phyloP scores from a whole-genome alignment of 257 asterid species.

The Henckelia pumila region DNA sequence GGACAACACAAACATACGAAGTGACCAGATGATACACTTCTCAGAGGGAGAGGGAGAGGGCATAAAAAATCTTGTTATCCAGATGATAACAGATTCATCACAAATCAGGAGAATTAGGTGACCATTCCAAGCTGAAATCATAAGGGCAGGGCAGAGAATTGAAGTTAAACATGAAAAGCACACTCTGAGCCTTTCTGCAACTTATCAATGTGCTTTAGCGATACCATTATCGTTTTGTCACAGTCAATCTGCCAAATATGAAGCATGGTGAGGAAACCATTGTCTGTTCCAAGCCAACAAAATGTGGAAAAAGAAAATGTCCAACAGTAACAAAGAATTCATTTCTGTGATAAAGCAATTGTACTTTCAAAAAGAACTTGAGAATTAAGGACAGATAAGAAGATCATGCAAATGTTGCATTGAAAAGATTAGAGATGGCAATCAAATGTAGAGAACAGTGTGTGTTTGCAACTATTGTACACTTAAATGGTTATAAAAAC shows the following conservation, averaged over 20 bases:
- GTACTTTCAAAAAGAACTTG: not conserved
- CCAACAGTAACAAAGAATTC: not conserved
- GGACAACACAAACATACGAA: conserved; percentile 26
- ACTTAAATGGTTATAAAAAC: too few relatives aligned
- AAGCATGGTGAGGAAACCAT: conserved; percentile 16
- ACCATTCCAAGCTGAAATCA: conserved; percentile 8
- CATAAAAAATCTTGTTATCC: conserved; percentile 19
- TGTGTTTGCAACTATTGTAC: too few relatives aligned
- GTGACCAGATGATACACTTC: conserved; percentile 24
- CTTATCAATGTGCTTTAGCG: conserved; percentile 88
- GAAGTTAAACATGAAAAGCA: conserved; percentile 74
- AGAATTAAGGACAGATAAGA: not conserved
- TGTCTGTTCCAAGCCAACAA: conserved; percentile 2
- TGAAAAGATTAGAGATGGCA: not conserved
- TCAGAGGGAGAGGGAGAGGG: not conserved
- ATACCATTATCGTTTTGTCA: conserved; percentile 93
- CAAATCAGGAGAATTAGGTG: conserved; percentile 10
- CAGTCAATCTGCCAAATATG: conserved; percentile 69
- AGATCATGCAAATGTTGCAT: conserved; percentile 2
- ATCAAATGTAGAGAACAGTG: too few relatives aligned
- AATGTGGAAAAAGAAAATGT: not conserved
- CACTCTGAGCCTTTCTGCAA: conserved; percentile 95
- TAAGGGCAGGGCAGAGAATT: conserved; percentile 13
- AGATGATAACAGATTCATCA: not conserved
- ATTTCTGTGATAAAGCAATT: not conserved